Evolutionary conservation across 805 yeast species (phyloP).

Genomic region (Cyberlindnera galapagoensis): DNA sequence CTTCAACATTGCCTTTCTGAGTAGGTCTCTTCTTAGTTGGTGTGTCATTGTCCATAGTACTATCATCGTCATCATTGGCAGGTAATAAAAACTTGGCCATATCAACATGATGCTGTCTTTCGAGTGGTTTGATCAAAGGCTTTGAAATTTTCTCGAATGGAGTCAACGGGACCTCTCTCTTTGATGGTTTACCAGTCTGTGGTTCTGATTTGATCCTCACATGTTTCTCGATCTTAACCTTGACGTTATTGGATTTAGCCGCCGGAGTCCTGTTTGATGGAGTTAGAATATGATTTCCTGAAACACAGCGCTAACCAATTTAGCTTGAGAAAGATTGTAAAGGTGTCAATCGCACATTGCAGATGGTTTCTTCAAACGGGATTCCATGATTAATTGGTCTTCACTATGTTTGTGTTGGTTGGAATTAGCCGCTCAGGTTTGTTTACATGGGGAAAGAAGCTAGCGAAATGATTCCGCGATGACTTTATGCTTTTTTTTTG

Average conservation of each 20-base stretch:
- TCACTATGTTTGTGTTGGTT: no score
- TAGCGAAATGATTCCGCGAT: no score
- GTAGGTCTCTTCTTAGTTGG: constrained; percentile 13
- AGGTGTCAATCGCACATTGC: no score
- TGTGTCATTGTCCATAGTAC: constrained; percentile 8
- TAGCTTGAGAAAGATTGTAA: no score
- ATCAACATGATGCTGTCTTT: constrained; percentile 8
- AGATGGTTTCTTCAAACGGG: no score
- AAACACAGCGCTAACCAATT: no score
- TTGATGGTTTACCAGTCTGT: not conserved
- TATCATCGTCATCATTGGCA: constrained; percentile 6
- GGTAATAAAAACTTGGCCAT: constrained; percentile 19
- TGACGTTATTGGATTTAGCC: constrained; percentile 1
- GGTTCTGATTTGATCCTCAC: constrained; percentile 19
- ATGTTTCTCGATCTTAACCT: constrained; percentile 6
- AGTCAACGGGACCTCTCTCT: constrained; percentile 10
- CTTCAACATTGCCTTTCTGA: constrained; percentile 1
- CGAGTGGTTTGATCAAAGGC: constrained; percentile 5
- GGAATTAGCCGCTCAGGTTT: no score
- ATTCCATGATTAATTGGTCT: no score
- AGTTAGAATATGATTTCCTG: no score
- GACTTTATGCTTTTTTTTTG: no score
- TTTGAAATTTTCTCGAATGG: constrained; percentile 13
- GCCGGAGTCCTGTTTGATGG: constrained; percentile 1
- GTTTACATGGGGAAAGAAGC: no score